These are phyloP conservation scores for Penicillium samsonianum DNA, from an alignment of 495 filamentous ascomycete species.

Conservation along the genomic window DNA sequence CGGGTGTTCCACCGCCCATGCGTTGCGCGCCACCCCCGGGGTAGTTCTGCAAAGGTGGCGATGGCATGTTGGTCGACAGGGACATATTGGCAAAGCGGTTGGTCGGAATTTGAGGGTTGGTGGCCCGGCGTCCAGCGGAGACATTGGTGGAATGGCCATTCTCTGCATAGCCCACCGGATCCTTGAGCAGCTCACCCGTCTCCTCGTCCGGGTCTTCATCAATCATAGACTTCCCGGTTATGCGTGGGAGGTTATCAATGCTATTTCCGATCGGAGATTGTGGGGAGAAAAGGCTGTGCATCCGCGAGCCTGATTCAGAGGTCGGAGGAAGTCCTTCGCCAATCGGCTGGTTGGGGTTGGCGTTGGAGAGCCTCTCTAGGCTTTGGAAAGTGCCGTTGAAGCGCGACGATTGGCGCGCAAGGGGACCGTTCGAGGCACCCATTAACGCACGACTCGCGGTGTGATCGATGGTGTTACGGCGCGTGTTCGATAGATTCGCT, in stretches of 20 bases:
- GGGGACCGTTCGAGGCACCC: conserved; percentile 55
- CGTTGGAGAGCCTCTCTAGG: conserved; percentile 68
- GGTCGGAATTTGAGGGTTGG: conserved; percentile 72
- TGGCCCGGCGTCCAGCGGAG: conserved; percentile 60
- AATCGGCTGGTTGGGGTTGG: conserved; percentile 56
- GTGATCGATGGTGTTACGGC: conserved; percentile 65
- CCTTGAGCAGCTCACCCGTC: conserved; percentile 78
- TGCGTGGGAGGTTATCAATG: conserved; percentile 65
- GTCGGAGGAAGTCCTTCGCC: conserved; percentile 56
- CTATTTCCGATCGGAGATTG: conserved; percentile 82
- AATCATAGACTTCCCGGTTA: conserved; percentile 81
- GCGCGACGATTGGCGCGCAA: conserved; percentile 69
- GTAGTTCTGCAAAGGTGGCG: conserved; percentile 55
- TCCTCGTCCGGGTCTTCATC: conserved; percentile 85
- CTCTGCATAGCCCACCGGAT: conserved; percentile 81
- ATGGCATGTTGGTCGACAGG: conserved; percentile 63
- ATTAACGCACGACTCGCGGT: conserved; percentile 50
- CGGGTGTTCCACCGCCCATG: conserved; percentile 54
- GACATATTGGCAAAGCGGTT: conserved; percentile 71
- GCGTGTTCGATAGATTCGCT: conserved; percentile 38
- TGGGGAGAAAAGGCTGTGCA: conserved; percentile 77
- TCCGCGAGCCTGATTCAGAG: conserved; percentile 61
- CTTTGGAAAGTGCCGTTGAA: conserved; percentile 78
- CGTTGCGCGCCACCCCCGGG: conserved; percentile 34
- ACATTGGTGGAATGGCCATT: conserved; percentile 60